Base-by-base conservation (phyloP, 2,329 filamentous ascomycete species). In the Alternaria dauci region DNA sequence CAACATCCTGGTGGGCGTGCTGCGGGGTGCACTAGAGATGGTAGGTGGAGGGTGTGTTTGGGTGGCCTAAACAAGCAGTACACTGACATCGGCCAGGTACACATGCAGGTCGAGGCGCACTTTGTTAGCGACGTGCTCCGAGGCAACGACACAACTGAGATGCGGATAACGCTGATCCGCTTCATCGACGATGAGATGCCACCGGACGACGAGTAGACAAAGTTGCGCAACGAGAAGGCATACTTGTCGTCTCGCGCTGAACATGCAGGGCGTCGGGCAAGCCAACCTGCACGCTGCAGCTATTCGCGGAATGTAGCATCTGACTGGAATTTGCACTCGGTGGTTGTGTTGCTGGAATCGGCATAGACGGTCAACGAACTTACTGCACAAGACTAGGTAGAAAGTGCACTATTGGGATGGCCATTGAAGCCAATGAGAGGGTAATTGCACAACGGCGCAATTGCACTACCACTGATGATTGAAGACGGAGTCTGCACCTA, bases 141-240 rank as follows among this genome's bases (percentile, higher is more conserved):
- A 58, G 95, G 95, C 3, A 94, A 97, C 74, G 95, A 99, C 77
- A 94, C 92, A 18, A 99, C 95, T 1, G 95, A 99, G 83, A 97
- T 99, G 92, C 87, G 94, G 73, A 90, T 99, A 74, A 92, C 92
- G 28, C 81, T 99, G 71, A 87, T 98, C 72, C 87, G 94, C 71
- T 97, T 96, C 77, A 96, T 99, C 70, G 95, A 99, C 75, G 95
- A 99, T 76, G 95, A 99, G 81, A 88, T 99, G 82, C 95, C 95
- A 23, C 93, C 92, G 8, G 95, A 98, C 78, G 95, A 99, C 75
- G 95, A 99, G 75, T 97, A 84, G 86, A 9, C 34, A 9, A n/a
- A 26, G 9, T 20, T 8, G 30, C n/a, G 38, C n/a, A 46, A 44
- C 38, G 34, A 47, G 25, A 41, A 30, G 9, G 28, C 28, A 30